phyloP scores from a whole-genome alignment of 257 asterid species.

The Catharanthus roseus region DNA sequence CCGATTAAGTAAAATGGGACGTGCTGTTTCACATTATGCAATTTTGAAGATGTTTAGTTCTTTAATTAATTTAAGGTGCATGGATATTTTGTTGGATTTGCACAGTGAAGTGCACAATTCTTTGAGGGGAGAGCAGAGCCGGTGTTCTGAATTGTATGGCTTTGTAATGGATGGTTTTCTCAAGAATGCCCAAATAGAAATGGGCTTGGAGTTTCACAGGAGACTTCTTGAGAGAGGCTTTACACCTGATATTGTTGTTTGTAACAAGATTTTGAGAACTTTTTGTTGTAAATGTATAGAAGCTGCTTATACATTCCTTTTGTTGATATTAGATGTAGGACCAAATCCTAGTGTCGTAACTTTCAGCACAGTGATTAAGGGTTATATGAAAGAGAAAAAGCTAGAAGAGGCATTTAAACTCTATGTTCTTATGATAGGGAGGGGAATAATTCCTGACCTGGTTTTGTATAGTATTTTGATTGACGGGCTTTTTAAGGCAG shows the following conservation, averaged over 20 bases:
- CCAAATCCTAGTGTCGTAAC: constrained; percentile 43
- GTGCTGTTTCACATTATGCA: constrained; percentile 22
- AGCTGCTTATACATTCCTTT: constrained; percentile 22
- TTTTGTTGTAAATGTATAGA: constrained; percentile 19
- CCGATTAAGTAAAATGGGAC: constrained; percentile 22
- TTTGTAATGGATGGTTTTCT: constrained; percentile 31
- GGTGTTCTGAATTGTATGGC: constrained; percentile 19
- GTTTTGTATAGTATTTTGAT: constrained; percentile 35
- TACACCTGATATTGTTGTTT: constrained; percentile 22
- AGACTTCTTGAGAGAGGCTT: constrained; percentile 25
- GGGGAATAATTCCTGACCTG: constrained; percentile 35
- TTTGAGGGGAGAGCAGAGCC: constrained; percentile 4
- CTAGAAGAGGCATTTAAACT: constrained; percentile 33
- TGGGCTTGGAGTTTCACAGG: constrained; percentile 30
- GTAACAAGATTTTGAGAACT: constrained; percentile 32
- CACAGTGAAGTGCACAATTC: constrained; percentile 10
- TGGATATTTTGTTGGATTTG: constrained; percentile 21
- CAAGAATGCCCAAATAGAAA: constrained; percentile 26
- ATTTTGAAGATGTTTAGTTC: constrained; percentile 22
- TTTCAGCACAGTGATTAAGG: constrained; percentile 33
- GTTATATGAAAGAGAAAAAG: constrained; percentile 28
- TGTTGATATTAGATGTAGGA: constrained; percentile 29
- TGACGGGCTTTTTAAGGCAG: constrained; percentile 38
- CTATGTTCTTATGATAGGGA: constrained; percentile 27
- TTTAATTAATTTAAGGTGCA: constrained; percentile 20